Evolutionary conservation across 1,139 yeast genomes (phyloP), one percentile per base, ranked within the genome.

Genomic region (Diutina siamensis): DNA sequence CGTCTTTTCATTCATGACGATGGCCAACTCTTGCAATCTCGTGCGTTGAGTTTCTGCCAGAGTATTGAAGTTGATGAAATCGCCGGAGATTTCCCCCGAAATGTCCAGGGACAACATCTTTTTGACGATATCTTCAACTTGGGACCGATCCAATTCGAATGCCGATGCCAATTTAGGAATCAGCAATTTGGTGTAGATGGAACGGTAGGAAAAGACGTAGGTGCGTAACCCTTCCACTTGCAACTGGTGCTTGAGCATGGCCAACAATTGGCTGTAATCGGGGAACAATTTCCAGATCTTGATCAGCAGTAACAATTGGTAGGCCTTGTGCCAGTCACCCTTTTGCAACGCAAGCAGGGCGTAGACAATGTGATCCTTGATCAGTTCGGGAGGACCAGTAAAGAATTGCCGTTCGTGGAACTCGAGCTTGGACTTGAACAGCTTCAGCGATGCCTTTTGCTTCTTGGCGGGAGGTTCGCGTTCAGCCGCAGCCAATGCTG

Each of bases 371-470:
- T 79, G 88, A 64, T 92, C 99, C 60, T 94, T 83, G 46, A 94
- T 85, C 64, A 92, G 86, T 68, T 92, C 98, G 48, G 97, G 97
- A 41, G 98, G 98, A 35, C 98, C 98, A 53, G 89, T 87, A 72
- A 92, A 92, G 51, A 83, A 85, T 64, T 92, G 96, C 64, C 94
- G 83, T 62, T 89, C 96, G 60, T 86, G 89, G 70, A 84, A 85
- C 61, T 92, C 98, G 56, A 92, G 76, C 64, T 86, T 79, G 62
- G 95, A 81, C 68, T 94, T 83, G 73, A 92, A 88, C 34, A 96
- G 86, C 67, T 87, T 88, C 56, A 82, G 71, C 49, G 78, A 67
- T 50, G 83, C 74, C 57, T 80, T 76, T 48, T 63, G 59, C 71
- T 78, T 65, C 73, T 80, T 53, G 49, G 66, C 59, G 45, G 70